Evolutionary conservation across 2,329 filamentous ascomycete genomes (phyloP).

Genomic region (Trichoderma hamatum): DNA sequence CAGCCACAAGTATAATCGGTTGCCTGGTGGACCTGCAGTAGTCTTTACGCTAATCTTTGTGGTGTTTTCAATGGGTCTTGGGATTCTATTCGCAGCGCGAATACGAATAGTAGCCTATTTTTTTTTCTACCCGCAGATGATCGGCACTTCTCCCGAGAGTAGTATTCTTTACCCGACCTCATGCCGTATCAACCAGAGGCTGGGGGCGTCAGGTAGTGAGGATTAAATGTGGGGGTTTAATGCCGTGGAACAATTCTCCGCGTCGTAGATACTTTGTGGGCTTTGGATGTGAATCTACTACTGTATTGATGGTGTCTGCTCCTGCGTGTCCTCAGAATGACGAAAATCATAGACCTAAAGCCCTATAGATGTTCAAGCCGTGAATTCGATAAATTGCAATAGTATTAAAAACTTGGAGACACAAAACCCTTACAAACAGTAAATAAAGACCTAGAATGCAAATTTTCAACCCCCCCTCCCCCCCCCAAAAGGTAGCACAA

Average conservation of each 20-base stretch:
- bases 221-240: not conserved
- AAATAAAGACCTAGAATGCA: not conserved
- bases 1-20: too few relatives aligned
- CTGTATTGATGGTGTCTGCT: not conserved
- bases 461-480: not conserved
- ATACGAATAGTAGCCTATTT: not conserved
- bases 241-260: not conserved
- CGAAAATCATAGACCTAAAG: not conserved
- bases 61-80: not conserved
- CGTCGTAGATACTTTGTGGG: not conserved
- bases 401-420: not conserved
- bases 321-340: not conserved
- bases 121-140: not conserved
- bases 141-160: not conserved
- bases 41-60: conserved; percentile 4
- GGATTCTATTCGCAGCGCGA: not conserved
- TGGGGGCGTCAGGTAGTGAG: not conserved
- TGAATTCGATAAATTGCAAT: not conserved
- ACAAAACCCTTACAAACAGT: not conserved
- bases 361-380: not conserved
- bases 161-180: not conserved
- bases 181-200: not conserved
- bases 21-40: conserved; percentile 17
- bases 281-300: not conserved
- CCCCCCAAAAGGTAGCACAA: not conserved